Conservation (phyloP, 352 stramenopile species). For the Globisporangium lucens region DNA sequence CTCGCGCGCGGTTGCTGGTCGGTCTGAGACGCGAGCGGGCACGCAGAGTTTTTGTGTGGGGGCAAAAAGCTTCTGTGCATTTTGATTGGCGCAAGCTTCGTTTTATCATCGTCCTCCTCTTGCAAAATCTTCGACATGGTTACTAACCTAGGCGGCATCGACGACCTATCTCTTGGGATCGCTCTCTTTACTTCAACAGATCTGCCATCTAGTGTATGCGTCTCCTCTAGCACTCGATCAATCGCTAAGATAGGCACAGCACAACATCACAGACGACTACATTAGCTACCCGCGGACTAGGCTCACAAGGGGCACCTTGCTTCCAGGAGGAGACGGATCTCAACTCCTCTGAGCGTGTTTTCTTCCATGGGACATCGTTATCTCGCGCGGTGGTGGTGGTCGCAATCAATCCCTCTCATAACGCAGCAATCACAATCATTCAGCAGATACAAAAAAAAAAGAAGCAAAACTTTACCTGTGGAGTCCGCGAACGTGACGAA, state of each 20-base stretch:
- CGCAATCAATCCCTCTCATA: neutral
- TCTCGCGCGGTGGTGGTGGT: neutral
- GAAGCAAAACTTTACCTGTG: constrained; percentile 42
- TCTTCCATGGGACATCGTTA: constrained; percentile 1
- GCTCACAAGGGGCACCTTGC: constrained; percentile 3
- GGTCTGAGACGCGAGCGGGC: neutral
- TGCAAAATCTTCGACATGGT: constrained; percentile 12
- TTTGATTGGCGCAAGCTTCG: constrained; percentile 20
- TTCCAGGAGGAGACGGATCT: constrained; percentile 14
- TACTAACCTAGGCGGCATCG: constrained; percentile 73
- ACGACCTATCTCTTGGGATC: constrained; percentile 83
- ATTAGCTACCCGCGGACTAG: constrained; percentile 26
- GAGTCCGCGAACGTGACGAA: constrained; percentile 93
- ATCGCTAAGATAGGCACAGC: constrained; percentile 43
- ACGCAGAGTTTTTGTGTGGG: constrained; percentile 11
- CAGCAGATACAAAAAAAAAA: constrained; percentile 4
- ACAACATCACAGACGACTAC: constrained; percentile 18
- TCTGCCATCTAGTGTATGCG: constrained; percentile 88
- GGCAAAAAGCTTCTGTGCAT: constrained; percentile 25
- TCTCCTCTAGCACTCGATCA: constrained; percentile 79
- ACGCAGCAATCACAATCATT: neutral
- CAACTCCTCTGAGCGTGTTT: constrained; percentile 5
- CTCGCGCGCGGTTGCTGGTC: neutral
- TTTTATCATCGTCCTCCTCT: constrained; percentile 20
- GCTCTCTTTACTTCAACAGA: constrained; percentile 92